Evolutionary conservation across 2,329 filamentous ascomycete genomes (phyloP).

Genomic region (Thermothelomyces thermophilus): DNA sequence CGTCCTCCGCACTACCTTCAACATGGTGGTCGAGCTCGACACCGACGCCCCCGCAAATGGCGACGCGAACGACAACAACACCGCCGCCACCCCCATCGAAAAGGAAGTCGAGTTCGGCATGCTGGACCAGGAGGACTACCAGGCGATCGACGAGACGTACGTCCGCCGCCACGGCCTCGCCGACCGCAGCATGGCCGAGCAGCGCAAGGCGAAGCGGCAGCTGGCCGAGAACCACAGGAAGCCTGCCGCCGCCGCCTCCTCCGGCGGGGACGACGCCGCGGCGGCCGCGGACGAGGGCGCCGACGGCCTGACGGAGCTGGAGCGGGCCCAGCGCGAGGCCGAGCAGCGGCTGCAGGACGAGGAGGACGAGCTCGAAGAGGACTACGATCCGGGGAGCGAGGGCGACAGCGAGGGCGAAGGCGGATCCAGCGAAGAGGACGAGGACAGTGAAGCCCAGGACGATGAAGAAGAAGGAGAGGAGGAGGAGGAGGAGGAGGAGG

Average conservation of each 20-base stretch:
- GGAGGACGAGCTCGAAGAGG: constrained; percentile 59
- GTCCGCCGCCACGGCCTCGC: constrained; percentile 55
- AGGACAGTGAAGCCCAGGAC: constrained; percentile 36
- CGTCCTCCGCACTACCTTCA: constrained; percentile 62
- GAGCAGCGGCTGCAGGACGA: constrained; percentile 52
- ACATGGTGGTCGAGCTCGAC: constrained; percentile 57
- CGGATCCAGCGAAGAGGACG: constrained; percentile 41
- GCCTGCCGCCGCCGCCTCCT: constrained; percentile 20
- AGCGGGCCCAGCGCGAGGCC: constrained; percentile 43
- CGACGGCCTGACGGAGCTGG: constrained; percentile 42
- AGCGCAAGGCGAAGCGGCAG: constrained; percentile 57
- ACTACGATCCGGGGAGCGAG: constrained; percentile 58
- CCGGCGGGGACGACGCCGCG: constrained; percentile 32
- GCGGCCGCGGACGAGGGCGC: constrained; percentile 35
- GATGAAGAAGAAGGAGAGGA: constrained; percentile 37
- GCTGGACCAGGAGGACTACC: constrained; percentile 63
- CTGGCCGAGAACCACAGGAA: constrained; percentile 52
- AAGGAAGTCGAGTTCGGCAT: constrained; percentile 63
- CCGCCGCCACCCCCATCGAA: constrained; percentile 31
- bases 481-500: constrained; percentile 28
- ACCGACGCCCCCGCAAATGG: constrained; percentile 33
- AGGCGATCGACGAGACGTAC: constrained; percentile 56
- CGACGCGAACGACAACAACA: constrained; percentile 27
- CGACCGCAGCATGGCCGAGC: constrained; percentile 63
- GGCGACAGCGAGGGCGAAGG: constrained; percentile 54